phyloP scores from a whole-genome alignment of 2,329 filamentous ascomycete genomes.

The Ophiostoma ulmi region DNA sequence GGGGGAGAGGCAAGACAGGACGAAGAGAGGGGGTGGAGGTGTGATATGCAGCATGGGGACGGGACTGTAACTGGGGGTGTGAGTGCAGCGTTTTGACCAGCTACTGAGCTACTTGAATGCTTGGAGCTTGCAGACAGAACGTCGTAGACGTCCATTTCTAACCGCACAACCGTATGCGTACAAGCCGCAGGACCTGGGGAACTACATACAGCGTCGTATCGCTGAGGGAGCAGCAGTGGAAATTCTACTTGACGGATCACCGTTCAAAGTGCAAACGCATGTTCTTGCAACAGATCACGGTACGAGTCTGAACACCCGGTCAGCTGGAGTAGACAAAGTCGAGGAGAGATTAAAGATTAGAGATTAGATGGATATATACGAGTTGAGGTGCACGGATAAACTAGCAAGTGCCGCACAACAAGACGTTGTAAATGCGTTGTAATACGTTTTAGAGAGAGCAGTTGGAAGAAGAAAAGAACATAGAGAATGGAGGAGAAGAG shows the following conservation, averaged over 20 bases:
- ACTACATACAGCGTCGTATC: background rate
- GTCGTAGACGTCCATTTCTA: background rate
- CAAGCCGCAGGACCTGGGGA: slow-evolving; percentile 11
- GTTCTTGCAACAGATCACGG: background rate
- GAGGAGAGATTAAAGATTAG: too few species aligned
- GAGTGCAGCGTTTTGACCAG: slow-evolving; percentile 7
- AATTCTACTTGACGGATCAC: background rate
- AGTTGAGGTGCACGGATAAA: background rate
- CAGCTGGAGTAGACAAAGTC: background rate
- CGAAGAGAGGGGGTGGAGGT: slow-evolving; percentile 8
- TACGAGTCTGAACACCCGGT: background rate
- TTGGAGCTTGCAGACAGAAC: background rate
- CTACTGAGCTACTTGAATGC: background rate
- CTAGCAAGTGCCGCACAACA: background rate
- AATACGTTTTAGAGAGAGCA: background rate
- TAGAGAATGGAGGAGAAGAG: background rate
- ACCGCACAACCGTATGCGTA: background rate
- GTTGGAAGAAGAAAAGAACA: background rate
- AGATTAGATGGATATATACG: too few species aligned
- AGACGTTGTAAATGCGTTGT: background rate
- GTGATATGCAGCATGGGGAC: slow-evolving; percentile 14
- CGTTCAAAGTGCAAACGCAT: background rate
- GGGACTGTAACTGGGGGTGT: slow-evolving; percentile 2
- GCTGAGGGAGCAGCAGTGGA: background rate
- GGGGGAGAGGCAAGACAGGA: background rate